These are phyloP conservation scores for Penicillium cataractarum DNA, from an alignment of 495 filamentous ascomycete species.

Conservation along the genomic window DNA sequence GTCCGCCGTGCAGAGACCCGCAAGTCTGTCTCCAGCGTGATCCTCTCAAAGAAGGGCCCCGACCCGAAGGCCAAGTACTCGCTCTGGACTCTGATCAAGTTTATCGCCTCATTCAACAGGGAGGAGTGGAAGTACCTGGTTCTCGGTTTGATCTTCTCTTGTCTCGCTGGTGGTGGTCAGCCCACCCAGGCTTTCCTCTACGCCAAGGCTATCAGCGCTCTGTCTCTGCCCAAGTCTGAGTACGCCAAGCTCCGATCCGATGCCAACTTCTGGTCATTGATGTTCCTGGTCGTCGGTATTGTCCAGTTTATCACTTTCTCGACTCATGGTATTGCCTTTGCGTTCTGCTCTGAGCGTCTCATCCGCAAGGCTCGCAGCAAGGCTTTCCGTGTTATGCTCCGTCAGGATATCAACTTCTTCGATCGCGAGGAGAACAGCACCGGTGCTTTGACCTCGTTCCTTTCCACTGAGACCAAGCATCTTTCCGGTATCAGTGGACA, in stretches of 20 bases:
- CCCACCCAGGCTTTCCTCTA: constrained; percentile 90
- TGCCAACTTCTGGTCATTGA: constrained; percentile 85
- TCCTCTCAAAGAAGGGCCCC: constrained; percentile 56
- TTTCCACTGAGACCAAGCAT: constrained; percentile 84
- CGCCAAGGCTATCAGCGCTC: constrained; percentile 77
- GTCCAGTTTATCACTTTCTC: constrained; percentile 71
- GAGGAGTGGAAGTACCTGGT: constrained; percentile 74
- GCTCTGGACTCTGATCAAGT: constrained; percentile 81
- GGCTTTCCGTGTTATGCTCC: constrained; percentile 85
- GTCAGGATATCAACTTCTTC: constrained; percentile 90
- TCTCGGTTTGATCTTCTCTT: constrained; percentile 73
- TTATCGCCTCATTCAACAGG: constrained; percentile 82
- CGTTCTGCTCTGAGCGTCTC: constrained; percentile 80
- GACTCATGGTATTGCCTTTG: constrained; percentile 74
- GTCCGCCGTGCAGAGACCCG: constrained; percentile 57
- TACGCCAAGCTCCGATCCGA: constrained; percentile 62
- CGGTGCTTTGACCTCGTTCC: constrained; percentile 81
- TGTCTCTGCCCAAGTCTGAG: constrained; percentile 53
- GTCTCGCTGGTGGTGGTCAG: constrained; percentile 82
- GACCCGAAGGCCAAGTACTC: constrained; percentile 62
- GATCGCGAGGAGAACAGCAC: constrained; percentile 82
- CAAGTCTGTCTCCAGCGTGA: constrained; percentile 75
- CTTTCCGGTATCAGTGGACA: constrained; percentile 80
- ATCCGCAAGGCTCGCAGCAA: constrained; percentile 78
- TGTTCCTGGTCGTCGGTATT: constrained; percentile 94